Percentiles rank a stretch among this genome's conserved stretches.
These are phyloP conservation scores for Populus trichocarpa DNA, from an alignment of 441 rosid genomes.

Conservation along the genomic window DNA sequence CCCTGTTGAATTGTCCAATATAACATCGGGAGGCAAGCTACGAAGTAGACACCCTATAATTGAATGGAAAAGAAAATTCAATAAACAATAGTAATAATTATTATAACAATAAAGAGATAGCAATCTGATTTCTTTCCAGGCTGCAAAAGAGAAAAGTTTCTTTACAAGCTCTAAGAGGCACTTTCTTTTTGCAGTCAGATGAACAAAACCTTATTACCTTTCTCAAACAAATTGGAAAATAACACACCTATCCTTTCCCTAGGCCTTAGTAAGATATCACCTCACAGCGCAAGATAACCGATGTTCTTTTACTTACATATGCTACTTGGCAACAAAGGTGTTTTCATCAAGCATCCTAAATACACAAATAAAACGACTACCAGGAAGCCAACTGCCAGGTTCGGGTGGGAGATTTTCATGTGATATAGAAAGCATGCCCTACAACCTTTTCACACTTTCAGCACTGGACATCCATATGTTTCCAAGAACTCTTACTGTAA, in stretches of 20 bases:
- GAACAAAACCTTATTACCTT: neutral
- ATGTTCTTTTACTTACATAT: too few species aligned
- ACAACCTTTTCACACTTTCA: neutral
- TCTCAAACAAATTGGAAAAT: neutral
- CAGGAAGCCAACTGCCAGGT: neutral
- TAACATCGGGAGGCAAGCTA: conserved; percentile 79
- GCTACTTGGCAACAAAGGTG: neutral
- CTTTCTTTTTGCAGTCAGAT: neutral
- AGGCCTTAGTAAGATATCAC: neutral
- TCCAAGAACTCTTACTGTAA: neutral
- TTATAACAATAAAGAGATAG: neutral
- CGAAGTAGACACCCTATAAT: conserved; percentile 79
- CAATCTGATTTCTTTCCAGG: neutral
- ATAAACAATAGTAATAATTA: neutral
- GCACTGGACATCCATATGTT: neutral
- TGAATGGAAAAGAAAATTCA: conserved; percentile 8
- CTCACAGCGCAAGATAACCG: neutral
- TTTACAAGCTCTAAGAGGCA: neutral
- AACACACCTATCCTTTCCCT: neutral
- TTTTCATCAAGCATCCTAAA: neutral
- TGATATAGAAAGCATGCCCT: neutral
- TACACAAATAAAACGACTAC: neutral
- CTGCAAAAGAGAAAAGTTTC: neutral
- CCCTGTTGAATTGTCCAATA: conserved; percentile 81
- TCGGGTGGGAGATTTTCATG: neutral